Evolutionary conservation across 331 rosid species (phyloP).

Genomic region (Phaseolus coccineus): DNA sequence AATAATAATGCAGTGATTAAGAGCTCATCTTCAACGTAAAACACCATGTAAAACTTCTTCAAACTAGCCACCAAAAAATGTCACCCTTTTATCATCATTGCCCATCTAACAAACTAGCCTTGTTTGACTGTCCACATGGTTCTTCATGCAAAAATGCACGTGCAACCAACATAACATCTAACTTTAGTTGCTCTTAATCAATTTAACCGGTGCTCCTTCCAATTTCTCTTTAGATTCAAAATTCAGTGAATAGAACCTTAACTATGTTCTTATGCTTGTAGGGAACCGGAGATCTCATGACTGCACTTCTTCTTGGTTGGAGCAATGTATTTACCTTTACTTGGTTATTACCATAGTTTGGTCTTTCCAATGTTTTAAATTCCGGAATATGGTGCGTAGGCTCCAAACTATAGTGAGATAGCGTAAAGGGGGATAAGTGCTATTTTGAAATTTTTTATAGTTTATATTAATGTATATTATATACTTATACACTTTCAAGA

Average conservation of each 20-base stretch:
- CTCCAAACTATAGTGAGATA: too few species aligned
- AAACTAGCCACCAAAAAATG: neutral
- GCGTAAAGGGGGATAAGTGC: too few species aligned
- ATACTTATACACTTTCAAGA: too few species aligned
- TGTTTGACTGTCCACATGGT: neutral
- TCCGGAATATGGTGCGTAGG: too few species aligned
- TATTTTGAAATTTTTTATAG: too few species aligned
- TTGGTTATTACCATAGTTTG: constrained; percentile 27
- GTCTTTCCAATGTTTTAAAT: neutral
- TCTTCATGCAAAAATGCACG: neutral
- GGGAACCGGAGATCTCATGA: constrained; percentile 95
- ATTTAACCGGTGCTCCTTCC: constrained; percentile 4
- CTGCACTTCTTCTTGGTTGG: constrained; percentile 95
- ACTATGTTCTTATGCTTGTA: constrained; percentile 47
- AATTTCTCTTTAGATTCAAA: constrained; percentile 4
- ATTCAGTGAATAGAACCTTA: constrained; percentile 13
- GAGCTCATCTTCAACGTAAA: constrained; percentile 6
- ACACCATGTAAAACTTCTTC: constrained; percentile 14
- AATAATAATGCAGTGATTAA: neutral
- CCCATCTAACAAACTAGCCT: neutral
- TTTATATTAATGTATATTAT: too few species aligned
- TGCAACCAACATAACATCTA: neutral
- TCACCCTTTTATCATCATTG: constrained; percentile 12
- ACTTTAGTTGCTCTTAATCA: constrained; percentile 22
- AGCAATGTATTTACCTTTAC: constrained; percentile 74